Percentiles rank a stretch among this genome's conserved stretches.
These are phyloP conservation scores for Komagataella pastoris DNA, from an alignment of 805 yeast genomes.

Conservation along the genomic window DNA sequence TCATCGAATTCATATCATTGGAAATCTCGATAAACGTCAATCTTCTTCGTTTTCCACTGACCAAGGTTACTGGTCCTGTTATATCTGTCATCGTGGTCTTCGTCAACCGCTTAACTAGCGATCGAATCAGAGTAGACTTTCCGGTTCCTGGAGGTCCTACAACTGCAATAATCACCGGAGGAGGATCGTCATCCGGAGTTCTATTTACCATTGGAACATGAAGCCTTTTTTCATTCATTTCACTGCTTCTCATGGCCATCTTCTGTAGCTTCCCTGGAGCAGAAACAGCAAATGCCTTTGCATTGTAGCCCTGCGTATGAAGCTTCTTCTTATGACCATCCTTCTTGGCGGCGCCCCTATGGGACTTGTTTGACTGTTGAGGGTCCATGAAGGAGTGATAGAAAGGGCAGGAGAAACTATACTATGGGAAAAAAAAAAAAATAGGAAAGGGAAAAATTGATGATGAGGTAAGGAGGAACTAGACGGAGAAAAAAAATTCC, in stretches of 20 bases:
- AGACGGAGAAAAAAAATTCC: neutral
- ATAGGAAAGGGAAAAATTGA: neutral
- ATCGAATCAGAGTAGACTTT: constrained; percentile 82
- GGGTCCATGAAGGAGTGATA: constrained; percentile 9
- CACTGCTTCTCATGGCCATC: constrained; percentile 76
- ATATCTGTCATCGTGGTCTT: constrained; percentile 78
- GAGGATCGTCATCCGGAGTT: constrained; percentile 95
- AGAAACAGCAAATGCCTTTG: constrained; percentile 71
- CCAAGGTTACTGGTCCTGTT: constrained; percentile 94
- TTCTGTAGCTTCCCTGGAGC: constrained; percentile 81
- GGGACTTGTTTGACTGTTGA: constrained; percentile 68
- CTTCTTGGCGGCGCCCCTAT: constrained; percentile 41
- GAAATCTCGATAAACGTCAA: constrained; percentile 87
- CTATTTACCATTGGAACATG: constrained; percentile 98
- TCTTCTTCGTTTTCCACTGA: constrained; percentile 87
- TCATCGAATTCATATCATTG: constrained; percentile 90
- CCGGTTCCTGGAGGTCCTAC: constrained; percentile 99
- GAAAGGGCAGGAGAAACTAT: neutral
- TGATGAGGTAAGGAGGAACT: neutral
- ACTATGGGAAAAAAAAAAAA: neutral
- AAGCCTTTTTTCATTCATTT: constrained; percentile 65
- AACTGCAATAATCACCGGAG: constrained; percentile 91
- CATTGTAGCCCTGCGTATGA: constrained; percentile 77
- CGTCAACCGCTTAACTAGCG: constrained; percentile 75
- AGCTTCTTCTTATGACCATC: constrained; percentile 54